These are phyloP conservation scores for Pseudophaeomoniella oleicola DNA, from an alignment of 2,329 filamentous ascomycete species.

Conservation along the genomic window DNA sequence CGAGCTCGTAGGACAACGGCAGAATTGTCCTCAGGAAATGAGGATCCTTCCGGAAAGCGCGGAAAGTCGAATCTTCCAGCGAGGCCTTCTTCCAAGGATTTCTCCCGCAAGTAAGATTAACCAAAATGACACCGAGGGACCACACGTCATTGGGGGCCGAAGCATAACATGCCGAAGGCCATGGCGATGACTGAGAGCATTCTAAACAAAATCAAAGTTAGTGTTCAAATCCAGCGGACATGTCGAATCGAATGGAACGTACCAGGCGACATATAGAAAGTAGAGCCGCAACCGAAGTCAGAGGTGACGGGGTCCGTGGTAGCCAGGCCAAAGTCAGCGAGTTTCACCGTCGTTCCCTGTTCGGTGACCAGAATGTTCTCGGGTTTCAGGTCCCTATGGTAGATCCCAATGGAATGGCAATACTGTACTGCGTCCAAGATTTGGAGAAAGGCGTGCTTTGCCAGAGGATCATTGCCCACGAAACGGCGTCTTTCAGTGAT, in stretches of 20 bases:
- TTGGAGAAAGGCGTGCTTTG: constrained; percentile 80
- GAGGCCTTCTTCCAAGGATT: constrained; percentile 99
- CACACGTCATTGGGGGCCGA: constrained; percentile 95
- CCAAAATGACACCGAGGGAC: constrained; percentile 94
- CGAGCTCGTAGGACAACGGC: constrained; percentile 76
- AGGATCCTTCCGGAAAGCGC: constrained; percentile 70
- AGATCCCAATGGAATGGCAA: constrained; percentile 87
- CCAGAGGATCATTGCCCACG: constrained; percentile 78
- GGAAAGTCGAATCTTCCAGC: constrained; percentile 84
- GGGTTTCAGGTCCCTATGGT: constrained; percentile 93
- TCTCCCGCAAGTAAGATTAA: constrained; percentile 93
- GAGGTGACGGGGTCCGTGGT: constrained; percentile 71
- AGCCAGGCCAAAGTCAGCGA: constrained; percentile 93
- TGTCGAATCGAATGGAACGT: constrained; percentile 26
- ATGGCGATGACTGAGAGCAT: constrained; percentile 66
- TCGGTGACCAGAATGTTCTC: constrained; percentile 94
- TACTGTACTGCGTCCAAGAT: constrained; percentile 92
- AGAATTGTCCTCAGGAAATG: constrained; percentile 88
- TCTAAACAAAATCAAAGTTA: constrained; percentile 39
- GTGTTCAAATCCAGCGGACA: background rate
- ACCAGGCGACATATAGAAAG: constrained; percentile 99
- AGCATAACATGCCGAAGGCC: constrained; percentile 62
- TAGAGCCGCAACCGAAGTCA: constrained; percentile 95
- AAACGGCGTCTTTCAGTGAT: constrained; percentile 93
- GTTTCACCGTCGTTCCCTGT: constrained; percentile 76